phyloP scores from a whole-genome alignment of 2,329 filamentous ascomycete genomes.

The Didymella keratinophila region DNA sequence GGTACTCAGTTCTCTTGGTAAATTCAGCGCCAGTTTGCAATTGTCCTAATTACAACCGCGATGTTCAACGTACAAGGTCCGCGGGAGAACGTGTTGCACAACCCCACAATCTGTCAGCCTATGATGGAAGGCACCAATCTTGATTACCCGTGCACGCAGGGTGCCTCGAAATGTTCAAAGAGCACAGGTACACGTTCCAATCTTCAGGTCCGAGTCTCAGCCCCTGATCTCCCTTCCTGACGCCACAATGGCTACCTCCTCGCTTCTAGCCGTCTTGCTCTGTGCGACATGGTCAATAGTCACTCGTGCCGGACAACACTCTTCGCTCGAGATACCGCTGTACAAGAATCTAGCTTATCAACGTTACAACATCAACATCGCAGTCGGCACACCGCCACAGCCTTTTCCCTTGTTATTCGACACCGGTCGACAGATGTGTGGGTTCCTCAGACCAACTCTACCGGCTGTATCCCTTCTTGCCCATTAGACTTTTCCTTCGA shows the following conservation, averaged over 20 bases:
- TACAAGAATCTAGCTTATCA: conserved; percentile 17
- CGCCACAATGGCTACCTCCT: background rate
- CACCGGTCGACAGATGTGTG: conserved; percentile 23
- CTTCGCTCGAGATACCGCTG: conserved; percentile 1
- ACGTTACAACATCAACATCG: conserved; percentile 21
- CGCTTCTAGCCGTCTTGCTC: background rate
- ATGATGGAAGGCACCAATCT: background rate
- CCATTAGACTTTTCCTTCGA: conserved; percentile 14
- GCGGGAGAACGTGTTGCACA: background rate
- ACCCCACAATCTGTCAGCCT: background rate
- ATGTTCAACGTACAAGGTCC: background rate
- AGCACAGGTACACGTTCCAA: fast-evolving
- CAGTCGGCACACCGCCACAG: conserved; percentile 23
- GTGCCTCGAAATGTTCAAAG: background rate
- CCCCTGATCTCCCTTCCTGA: background rate
- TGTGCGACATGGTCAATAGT: background rate
- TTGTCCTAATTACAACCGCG: too few species aligned
- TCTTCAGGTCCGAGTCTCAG: background rate
- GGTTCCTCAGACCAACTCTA: conserved; percentile 20
- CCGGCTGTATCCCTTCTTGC: conserved; percentile 22
- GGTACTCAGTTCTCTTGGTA: background rate
- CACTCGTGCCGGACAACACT: background rate
- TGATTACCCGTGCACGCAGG: background rate
- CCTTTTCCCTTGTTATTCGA: conserved; percentile 22
- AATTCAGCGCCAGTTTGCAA: background rate